Base-by-base conservation (phyloP, 192 early-diverging fungal species). In the Dispira parvispora region DNA sequence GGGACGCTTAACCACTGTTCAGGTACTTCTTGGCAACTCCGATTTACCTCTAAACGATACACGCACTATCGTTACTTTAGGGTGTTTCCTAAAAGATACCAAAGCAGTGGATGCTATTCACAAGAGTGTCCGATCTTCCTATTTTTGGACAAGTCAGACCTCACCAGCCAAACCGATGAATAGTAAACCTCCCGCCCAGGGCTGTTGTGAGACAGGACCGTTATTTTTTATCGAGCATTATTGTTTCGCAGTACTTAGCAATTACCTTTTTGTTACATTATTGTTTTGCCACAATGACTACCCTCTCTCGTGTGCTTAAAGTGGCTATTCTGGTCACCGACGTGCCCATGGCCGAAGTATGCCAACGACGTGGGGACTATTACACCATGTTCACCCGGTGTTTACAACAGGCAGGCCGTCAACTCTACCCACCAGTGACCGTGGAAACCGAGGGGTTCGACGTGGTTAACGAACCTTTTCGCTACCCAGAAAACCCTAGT, bases 241-340 rank as follows among this genome's bases (percentile, higher is more conserved):
- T 38, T 4, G 32, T 38, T 38, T 38, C 1, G 32, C 32, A 6
- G 32, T 38, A 38, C 32, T 38, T 38, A 4, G 6, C 32, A 1
- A 4, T 38, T 38, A 38, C 32, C 32, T 38, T 38, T 38, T 1
- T 38, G 32, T 38, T 38, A 6, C 32, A 38, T 38, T 38, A 38
- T 38, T 38, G 32, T 27, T 14, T 23, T 56, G 16, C 20, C 4
- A 16, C 47, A 16, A 16, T 27, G 21, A 56, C 27, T 20, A 26
- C 54, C 21, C 21, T 56, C 21, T 14, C 21, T 23, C 26, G 21
- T 26, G 52, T 42, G 21, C 64, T 80, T 25, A 64, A 68, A 26
- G 20, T 79, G 10, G 80, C 80, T 25, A 67, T 81, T 8, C 62
- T 81, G 0, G 67, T 79, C 6, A 73, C 73, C 55, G 80, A 76